Base-by-base conservation (phyloP, 1,284 basidiomycete species). In the Kwoniella shivajii region DNA sequence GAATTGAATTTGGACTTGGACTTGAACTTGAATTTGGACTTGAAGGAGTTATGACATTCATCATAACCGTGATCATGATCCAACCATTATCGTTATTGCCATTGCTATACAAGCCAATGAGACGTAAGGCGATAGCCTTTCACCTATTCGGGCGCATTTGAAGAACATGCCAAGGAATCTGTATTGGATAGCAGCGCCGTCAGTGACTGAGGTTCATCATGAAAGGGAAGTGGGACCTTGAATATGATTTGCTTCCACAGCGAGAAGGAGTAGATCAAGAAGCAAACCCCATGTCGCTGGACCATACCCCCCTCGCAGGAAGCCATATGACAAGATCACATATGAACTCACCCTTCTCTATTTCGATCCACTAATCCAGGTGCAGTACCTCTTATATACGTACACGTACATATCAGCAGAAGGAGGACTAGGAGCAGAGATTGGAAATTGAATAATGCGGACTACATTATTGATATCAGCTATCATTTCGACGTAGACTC, bases 401-500 rank as follows among this genome's bases (percentile, higher is more conserved):
- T 95, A 82, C 92, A 97, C 42, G 95, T 98, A 81, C 96, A 99
- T 60, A 98, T 93, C 73, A 90, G 82, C 50, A 99, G 85, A 16
- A 99, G 84, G 61, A 97, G 87, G 73, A 96, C 92, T 66, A 96
- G 86, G 13, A 99, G 84, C 18, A 99, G 84, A 0, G 92, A 94
- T 78, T 95, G 89, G 74, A 99, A 99, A 81, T 97, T 95, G 86
- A 99, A 97, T 34, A 99, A 83, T 6, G 96, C 95, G 43, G 94
- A 95, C 94, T 97, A 48, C 14, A 41, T n/a, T 43, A n/a, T n/a
- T 39, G 3, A 30, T 3, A 29, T 62, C 50, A 59, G 57, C 31
- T 22, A 10, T 6, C 26, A n/a, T 36, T 31, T 24, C 48, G 11
- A 14, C 1, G 30, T 0, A 37, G 29, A 38, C 39, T 11, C 22